Evolutionary conservation across 1,139 yeast genomes (phyloP), one percentile per base, ranked within the genome.

Genomic region (Saccharomyces hybrid): DNA sequence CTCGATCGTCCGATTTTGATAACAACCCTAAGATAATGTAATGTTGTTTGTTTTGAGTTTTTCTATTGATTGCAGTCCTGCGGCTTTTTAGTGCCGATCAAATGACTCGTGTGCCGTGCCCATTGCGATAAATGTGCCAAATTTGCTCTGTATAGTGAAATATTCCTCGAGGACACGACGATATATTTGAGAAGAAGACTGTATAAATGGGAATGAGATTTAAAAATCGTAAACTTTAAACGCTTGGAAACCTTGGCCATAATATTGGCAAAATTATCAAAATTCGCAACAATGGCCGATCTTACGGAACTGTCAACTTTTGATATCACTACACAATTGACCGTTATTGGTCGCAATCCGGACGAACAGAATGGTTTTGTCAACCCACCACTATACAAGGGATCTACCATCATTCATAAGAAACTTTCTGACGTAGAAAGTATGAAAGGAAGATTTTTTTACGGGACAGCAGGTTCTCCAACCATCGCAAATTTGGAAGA

Each of bases 381-480:
- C 25, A 54, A 55, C 27, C 53, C 58, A 5, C 53, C 58, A 1
- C 46, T 55, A 31, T 55, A 55, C 32, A 55, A 52, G 29, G 58
- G 58, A 25, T 55, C 58, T 1, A 55, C 58, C 13, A 48, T 55
- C 28, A 55, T 55, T 11, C 55, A 55, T 32, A 54, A 49, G 41
- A 55, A 49, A 7, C 47, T 55, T 9, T 41, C 52, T 8, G 47
- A 47, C 23, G 27, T 55, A 16, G 55, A 54, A 16, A 48, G 50
- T 32, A 26, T n/a, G 7, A 41, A 49, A 41, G 56, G 56, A 14
- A 54, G 55, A 16, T 55, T 51, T 32, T 54, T 13, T 16, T 55
- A 55, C 49, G 58, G 58, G 13, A 54, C 56, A 16, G 55, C 55
- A 13, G 56, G 58, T 28, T 46, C 56, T 7, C 56, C 58, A 4